Conservation (phyloP, 2,329 filamentous ascomycete genomes). For the Fusarium chuoi region DNA sequence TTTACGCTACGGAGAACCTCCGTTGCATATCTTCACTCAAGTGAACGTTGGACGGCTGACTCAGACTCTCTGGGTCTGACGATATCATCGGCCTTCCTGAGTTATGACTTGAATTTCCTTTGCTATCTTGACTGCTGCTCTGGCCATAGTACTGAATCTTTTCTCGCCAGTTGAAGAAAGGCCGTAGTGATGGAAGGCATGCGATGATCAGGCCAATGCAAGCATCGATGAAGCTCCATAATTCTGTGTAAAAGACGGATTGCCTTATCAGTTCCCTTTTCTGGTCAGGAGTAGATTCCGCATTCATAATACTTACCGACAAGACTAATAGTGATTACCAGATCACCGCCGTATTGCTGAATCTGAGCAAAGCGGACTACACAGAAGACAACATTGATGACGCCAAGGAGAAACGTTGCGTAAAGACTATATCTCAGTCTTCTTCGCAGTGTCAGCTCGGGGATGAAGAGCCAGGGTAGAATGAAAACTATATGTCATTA, state of each 20-base stretch:
- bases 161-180: conserved; percentile 7
- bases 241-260: neutral
- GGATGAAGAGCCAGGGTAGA: conserved; percentile 25
- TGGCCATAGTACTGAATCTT: conserved; percentile 4
- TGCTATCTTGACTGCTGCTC: neutral
- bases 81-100: neutral
- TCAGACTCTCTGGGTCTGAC: neutral
- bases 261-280: neutral
- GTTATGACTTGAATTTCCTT: neutral
- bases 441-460: conserved; percentile 1
- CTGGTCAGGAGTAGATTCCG: rapidly evolving
- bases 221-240: conserved; percentile 17
- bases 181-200: conserved; percentile 12
- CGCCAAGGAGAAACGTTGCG: conserved; percentile 15
- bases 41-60: neutral
- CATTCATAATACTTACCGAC: neutral
- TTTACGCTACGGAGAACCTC: neutral
- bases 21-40: neutral
- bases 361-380: conserved; percentile 3
- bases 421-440: conserved; percentile 12
- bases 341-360: neutral
- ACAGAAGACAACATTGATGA: conserved; percentile 16
- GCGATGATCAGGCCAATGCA: conserved; percentile 14
- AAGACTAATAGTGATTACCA: neutral
- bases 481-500: neutral